A percentile compares a stretch with the other conserved stretches of the same genome.
Evolutionary conservation across 2,329 filamentous ascomycete genomes (phyloP).

Genomic region (Mycosphaerella sp.): DNA sequence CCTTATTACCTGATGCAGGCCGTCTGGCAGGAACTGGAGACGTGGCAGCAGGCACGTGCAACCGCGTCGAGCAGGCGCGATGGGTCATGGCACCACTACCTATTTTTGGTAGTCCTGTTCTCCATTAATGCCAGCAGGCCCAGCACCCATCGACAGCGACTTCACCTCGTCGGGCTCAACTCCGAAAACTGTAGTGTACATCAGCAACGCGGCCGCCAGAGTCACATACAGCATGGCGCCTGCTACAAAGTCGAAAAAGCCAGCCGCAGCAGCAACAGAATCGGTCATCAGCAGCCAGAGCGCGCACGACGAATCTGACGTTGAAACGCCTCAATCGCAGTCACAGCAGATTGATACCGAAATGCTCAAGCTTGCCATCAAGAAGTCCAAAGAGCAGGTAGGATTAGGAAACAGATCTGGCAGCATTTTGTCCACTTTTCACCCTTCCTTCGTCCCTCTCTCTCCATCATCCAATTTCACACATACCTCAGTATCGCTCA

Average conservation of each 20-base stretch:
- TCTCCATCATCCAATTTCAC: not conserved
- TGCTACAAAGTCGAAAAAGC: conserved; percentile 6
- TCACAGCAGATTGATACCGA: conserved; percentile 9
- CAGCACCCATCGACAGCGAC: not conserved
- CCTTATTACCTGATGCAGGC: no score
- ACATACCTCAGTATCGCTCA: not conserved
- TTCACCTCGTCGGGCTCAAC: not conserved
- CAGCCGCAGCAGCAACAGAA: not conserved
- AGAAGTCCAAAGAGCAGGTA: conserved; percentile 12
- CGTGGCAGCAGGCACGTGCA: no score
- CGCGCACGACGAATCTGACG: conserved; percentile 1
- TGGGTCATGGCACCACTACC: no score
- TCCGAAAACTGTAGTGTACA: not conserved
- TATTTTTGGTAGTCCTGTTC: not conserved
- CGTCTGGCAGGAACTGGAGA: no score
- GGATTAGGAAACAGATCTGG: not conserved
- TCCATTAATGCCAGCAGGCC: not conserved
- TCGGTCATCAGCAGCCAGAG: not conserved
- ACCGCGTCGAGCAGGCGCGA: no score
- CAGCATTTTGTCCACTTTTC: not conserved
- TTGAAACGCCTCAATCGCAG: conserved; percentile 2
- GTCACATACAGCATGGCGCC: conserved; percentile 11
- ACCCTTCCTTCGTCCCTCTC: no score
- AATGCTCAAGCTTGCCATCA: conserved; percentile 1
- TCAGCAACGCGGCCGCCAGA: not conserved